Conservation (phyloP, 148 eudicot species). For the Pouteria glomerata region DNA sequence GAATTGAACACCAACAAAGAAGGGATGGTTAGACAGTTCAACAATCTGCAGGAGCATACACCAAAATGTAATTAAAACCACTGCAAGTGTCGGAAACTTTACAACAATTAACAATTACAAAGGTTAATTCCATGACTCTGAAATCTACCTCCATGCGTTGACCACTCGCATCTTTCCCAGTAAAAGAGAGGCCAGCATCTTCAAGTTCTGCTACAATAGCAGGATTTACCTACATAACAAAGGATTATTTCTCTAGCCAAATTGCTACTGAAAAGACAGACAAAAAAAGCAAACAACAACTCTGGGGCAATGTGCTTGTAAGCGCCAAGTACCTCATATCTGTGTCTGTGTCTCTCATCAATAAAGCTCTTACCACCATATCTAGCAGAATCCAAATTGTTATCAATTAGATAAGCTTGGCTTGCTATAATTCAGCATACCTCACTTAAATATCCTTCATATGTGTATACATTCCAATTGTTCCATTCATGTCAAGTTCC, state of each 20-base stretch:
- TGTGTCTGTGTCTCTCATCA: slow-evolving; percentile 96
- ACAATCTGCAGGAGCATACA: slow-evolving; percentile 49
- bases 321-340: slow-evolving; percentile 72
- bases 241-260: background rate
- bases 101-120: background rate
- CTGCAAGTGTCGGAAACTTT: background rate
- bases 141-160: slow-evolving; percentile 84
- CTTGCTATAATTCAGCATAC: background rate
- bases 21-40: slow-evolving; percentile 78
- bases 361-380: slow-evolving; percentile 68
- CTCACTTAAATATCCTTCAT: background rate
- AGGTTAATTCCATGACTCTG: background rate
- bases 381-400: slow-evolving; percentile 27
- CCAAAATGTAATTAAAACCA: background rate
- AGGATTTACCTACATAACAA: slow-evolving; percentile 69
- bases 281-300: background rate
- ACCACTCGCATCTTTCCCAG: slow-evolving; percentile 92
- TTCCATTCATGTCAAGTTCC: background rate
- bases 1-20: slow-evolving; percentile 83
- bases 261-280: background rate
- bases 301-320: background rate
- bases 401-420: slow-evolving; percentile 6
- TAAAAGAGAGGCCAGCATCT: slow-evolving; percentile 75
- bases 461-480: background rate
- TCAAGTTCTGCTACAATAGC: slow-evolving; percentile 71